Conservation (phyloP, 208 protist species). For the Acanthamoeba castellanii region DNA sequence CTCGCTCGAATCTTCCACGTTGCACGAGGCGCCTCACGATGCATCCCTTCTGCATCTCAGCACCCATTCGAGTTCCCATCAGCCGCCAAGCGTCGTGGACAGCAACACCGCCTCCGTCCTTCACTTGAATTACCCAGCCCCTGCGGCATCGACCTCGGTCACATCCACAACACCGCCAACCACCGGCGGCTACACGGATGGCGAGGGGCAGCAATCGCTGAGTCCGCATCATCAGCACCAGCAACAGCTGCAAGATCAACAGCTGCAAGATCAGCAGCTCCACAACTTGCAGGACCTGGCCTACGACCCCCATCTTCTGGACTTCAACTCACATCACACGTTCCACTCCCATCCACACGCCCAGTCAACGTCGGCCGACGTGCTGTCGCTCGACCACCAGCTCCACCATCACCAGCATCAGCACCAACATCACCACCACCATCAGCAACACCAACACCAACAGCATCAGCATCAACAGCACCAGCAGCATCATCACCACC, state of each 20-base stretch:
- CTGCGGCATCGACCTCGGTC: too few species aligned
- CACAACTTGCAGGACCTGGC: neutral
- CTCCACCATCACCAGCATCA: neutral
- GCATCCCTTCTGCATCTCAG: too few species aligned
- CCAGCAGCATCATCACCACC: neutral
- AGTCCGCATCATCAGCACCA: neutral
- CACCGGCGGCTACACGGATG: neutral
- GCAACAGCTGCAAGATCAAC: neutral
- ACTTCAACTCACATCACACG: neutral
- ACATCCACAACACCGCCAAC: too few species aligned
- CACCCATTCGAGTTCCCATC: too few species aligned
- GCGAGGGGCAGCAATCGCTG: neutral
- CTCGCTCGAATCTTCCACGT: too few species aligned
- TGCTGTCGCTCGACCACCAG: neutral
- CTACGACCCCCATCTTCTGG: neutral
- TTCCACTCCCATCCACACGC: neutral
- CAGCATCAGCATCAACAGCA: neutral
- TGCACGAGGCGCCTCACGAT: too few species aligned
- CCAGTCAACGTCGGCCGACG: too few species aligned
- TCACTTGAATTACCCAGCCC: too few species aligned
- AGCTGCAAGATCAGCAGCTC: neutral
- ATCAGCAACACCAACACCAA: neutral
- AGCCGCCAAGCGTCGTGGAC: too few species aligned
- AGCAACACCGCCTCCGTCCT: too few species aligned
- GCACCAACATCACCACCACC: too few species aligned